These are phyloP conservation scores for Boletus reticuloceps DNA, from an alignment of 768 basidiomycete species.

Conservation along the genomic window DNA sequence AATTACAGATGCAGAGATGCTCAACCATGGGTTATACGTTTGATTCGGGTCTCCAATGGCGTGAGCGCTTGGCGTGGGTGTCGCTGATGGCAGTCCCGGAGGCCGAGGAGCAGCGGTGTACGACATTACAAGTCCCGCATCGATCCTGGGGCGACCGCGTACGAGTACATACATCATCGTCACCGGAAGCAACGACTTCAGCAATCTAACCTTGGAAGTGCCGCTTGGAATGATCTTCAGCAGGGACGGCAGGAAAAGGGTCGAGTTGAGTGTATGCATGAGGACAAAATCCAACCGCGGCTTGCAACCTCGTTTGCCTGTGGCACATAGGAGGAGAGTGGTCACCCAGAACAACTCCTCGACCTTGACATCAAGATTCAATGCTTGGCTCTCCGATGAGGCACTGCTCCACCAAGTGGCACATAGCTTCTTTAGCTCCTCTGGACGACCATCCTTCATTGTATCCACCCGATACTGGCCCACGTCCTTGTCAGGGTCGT, in stretches of 20 bases:
- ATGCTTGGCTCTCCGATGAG: constrained; percentile 27
- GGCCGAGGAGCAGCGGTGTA: constrained; percentile 43
- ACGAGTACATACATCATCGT: constrained; percentile 36
- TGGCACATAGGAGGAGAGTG: constrained; percentile 47
- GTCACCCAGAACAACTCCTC: constrained; percentile 52
- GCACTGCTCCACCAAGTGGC: constrained; percentile 34
- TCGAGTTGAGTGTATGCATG: constrained; percentile 55
- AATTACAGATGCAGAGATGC: constrained; percentile 41
- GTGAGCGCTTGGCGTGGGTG: constrained; percentile 6
- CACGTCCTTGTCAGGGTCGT: constrained; percentile 45
- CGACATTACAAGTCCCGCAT: constrained; percentile 45
- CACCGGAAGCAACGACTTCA: constrained; percentile 42
- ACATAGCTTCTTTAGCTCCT: constrained; percentile 45
- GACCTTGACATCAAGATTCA: constrained; percentile 35
- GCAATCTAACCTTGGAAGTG: constrained; percentile 41
- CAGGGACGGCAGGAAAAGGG: constrained; percentile 48
- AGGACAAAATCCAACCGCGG: constrained; percentile 57
- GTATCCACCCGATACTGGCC: constrained; percentile 35
- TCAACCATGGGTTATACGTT: constrained; percentile 52
- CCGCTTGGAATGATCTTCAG: constrained; percentile 31
- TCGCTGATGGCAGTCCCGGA: constrained; percentile 20
- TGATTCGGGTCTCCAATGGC: constrained; percentile 37
- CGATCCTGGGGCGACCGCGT: constrained; percentile 55
- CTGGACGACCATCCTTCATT: constrained; percentile 37
- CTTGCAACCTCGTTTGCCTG: constrained; percentile 44